Evolutionary conservation across 805 yeast genomes (phyloP), one percentile per base, ranked within the genome.

Genomic region (Teunomyces barrocoloradensis): DNA sequence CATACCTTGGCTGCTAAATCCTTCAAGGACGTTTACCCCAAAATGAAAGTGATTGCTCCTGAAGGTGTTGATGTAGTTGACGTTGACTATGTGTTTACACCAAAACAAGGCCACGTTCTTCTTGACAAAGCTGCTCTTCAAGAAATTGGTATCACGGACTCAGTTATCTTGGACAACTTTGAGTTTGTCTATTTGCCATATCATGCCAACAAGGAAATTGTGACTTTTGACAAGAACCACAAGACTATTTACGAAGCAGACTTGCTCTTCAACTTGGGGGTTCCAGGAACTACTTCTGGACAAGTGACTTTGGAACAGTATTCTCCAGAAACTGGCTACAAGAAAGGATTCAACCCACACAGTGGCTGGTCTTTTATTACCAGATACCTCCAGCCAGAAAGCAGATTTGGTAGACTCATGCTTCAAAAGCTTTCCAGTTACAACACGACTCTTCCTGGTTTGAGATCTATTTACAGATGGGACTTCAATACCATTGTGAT

Each of bases 1-100:
- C 90, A 85, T 57, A 81, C 86, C 1, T 65, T 84, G 79, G 87
- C 85, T 2, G 79, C 83, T 10, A 57, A 63, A 21, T 74, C 77
- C 11, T 78, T 83, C 64, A 76, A 78, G 57, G 66, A 70, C 15
- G 61, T 65, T 45, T 74, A 67, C 58, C 87, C 88, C 3, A 56
- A 68, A 2, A 62, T 80, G 42, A 74, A 77, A 55, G 61, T 84
- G 23, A 72, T 84, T 50, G 87, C 84, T 5, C 73, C 79, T 65
- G 80, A 73, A 33, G 71, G 71, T 13, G 58, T 55, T 2, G 42
- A 53, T 3, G 64, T 74, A 9, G 40, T 46, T 15, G n/a, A 37
- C 1, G 60, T 80, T 25, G 82, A 78, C 53, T 68, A 73, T 52
- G 60, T 53, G 21, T 57, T 84, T 45, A 54, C 67, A 0, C 60